phyloP scores from a whole-genome alignment of 768 basidiomycete species.

The Leccinum longicurvipes region DNA sequence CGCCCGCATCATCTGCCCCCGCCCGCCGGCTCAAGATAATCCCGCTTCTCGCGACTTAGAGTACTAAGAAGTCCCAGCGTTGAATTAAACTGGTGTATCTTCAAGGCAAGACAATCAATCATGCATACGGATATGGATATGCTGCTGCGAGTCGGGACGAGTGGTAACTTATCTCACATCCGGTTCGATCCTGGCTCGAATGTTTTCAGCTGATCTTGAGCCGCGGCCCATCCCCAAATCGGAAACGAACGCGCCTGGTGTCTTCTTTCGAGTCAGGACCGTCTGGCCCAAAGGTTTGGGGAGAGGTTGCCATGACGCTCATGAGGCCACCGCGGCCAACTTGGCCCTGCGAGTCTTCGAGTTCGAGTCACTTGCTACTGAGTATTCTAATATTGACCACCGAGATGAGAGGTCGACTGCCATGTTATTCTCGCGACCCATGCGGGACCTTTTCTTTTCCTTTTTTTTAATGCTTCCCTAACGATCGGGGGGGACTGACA shows the following conservation, averaged over 20 bases:
- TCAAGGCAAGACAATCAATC: background rate
- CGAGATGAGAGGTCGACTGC: conserved; percentile 11
- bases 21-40: background rate
- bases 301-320: conserved; percentile 6
- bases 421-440: conserved; percentile 12
- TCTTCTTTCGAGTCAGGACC: background rate
- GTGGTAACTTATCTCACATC: background rate
- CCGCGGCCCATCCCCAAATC: background rate
- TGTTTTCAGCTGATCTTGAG: background rate
- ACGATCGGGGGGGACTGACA: conserved; percentile 7
- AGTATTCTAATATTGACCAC: too few relatives aligned
- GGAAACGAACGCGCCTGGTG: background rate
- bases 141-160: background rate
- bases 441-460: background rate
- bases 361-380: conserved; percentile 20
- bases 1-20: background rate
- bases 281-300: background rate
- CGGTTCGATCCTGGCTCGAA: background rate
- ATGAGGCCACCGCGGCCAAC: background rate
- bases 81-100: background rate
- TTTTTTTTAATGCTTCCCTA: conserved; percentile 9
- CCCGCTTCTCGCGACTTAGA: background rate
- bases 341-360: background rate
- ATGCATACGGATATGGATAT: background rate
- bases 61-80: background rate